Percentiles rank a stretch among this genome's conserved stretches.
These are phyloP conservation scores for Fusarium azukiicola DNA, from an alignment of 2,329 filamentous ascomycete genomes.

Conservation along the genomic window DNA sequence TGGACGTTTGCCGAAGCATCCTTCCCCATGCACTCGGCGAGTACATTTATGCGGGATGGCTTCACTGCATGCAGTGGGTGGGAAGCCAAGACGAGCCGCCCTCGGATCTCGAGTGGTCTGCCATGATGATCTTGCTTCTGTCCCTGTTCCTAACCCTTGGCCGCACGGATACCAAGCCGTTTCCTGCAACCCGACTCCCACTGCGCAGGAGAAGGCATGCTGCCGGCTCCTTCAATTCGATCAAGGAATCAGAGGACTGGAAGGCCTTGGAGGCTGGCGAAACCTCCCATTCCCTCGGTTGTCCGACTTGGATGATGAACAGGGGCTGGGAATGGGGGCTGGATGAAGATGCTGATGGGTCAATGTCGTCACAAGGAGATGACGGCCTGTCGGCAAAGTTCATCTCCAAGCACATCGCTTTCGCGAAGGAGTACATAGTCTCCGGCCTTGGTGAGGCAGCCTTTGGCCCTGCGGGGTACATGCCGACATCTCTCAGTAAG, in stretches of 20 bases:
- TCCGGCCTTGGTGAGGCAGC: conserved; percentile 78
- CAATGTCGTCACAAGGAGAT: conserved; percentile 52
- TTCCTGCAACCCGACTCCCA: conserved; percentile 54
- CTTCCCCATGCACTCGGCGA: conserved; percentile 78
- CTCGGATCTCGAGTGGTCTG: conserved; percentile 84
- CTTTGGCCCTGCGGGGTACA: conserved; percentile 77
- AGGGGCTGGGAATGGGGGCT: conserved; percentile 87
- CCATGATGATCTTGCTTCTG: conserved; percentile 82
- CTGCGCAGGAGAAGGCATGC: conserved; percentile 57
- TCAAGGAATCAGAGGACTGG: conserved; percentile 69
- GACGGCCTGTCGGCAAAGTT: conserved; percentile 62
- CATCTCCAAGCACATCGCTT: conserved; percentile 73
- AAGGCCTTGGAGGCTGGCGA: conserved; percentile 70
- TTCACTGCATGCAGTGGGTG: conserved; percentile 87
- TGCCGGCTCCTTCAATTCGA: conserved; percentile 62
- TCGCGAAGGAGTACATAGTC: conserved; percentile 83
- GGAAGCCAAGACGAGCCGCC: conserved; percentile 68
- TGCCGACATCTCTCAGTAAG: conserved; percentile 79
- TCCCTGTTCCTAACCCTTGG: conserved; percentile 82
- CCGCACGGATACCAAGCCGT: conserved; percentile 54
- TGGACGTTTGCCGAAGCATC: conserved; percentile 83
- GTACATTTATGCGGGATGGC: conserved; percentile 85
- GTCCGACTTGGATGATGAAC: conserved; percentile 79
- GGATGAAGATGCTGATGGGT: conserved; percentile 71
- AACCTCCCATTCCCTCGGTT: conserved; percentile 70